A percentile compares a stretch with the other conserved stretches of the same genome.
Conservation (phyloP, 1,139 yeast genomes). For the Starmera stellimalicola region DNA sequence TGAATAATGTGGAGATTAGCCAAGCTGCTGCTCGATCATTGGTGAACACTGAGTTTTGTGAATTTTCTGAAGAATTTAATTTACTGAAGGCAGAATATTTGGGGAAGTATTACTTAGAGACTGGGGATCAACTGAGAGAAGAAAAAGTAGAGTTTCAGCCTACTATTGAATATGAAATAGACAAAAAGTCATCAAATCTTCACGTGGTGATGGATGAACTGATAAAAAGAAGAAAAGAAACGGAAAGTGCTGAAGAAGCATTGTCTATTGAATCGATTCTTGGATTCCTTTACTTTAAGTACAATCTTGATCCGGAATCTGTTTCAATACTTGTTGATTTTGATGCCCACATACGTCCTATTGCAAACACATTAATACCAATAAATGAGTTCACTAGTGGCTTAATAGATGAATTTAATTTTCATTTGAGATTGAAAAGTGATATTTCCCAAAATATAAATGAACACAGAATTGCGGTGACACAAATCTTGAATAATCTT, state of each 20-base stretch:
- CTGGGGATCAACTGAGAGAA: conserved; percentile 20
- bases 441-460: no score
- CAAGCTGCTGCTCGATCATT: no score
- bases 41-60: no score
- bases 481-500: no score
- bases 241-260: conserved; percentile 4
- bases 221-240: conserved; percentile 3
- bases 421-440: no score
- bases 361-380: conserved; percentile 3
- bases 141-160: conserved; percentile 9
- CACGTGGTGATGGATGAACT: conserved; percentile 18
- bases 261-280: conserved; percentile 10
- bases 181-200: conserved; percentile 10
- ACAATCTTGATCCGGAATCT: conserved; percentile 3
- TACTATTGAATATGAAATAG: conserved; percentile 11
- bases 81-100: conserved; percentile 36
- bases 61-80: conserved; percentile 21
- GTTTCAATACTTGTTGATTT: conserved; percentile 5
- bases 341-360: conserved; percentile 3
- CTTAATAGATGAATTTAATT: conserved; percentile 4
- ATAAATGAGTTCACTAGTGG: conserved; percentile 10
- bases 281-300: conserved; percentile 8
- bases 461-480: no score
- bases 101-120: conserved; percentile 28
- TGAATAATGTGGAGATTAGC: no score